Evolutionary conservation across 306 rosid species (phyloP), one percentile per base, ranked within the genome.

Genomic region (Castanea crenata): DNA sequence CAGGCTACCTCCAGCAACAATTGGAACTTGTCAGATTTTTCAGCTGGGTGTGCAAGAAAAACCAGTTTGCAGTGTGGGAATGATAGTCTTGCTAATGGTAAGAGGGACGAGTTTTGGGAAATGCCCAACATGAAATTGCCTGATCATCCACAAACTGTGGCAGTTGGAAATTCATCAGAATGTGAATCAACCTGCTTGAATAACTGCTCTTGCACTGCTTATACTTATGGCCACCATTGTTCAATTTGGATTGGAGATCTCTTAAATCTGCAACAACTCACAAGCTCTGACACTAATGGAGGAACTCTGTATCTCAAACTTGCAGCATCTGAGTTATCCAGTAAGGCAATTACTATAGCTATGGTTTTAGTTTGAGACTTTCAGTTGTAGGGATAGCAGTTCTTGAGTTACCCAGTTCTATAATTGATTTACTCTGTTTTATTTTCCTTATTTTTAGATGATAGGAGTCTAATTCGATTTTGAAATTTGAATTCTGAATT

Each of bases 1-100:
- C 63, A 41, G 69, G 92, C 91, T 0, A 85, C 78, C 44, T 76
- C 74, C 1, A 63, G 5, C 23, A 44, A 70, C 10, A 82, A 82
- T 1, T 91, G 97, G 94, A 12, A 80, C 69, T 41, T 77, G 55
- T 38, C 4, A n/a, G 92, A 88, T 74, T 71, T 55, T 51, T 84
- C 91, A 3, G 76, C 78, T 2, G 97, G 97, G 20, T 91, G 97
- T 81, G 4, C 5, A 70, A 89, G 95, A 77, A 81, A 25, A 76
- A 58, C 84, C 1, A 31, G 21, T 6, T 63, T 92, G 59, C 81
- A 86, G 44, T 88, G 92, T 20, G 41, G 76, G 63, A 75, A 18
- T 41, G 62, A 71, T 0, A 29, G 41, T 59, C 29, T 61, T 35
- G 41, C 54, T n/a, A 82, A 46, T 15, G 65, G 71, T 12, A 59